Evolutionary conservation across 164 flowering plant species (phyloP), one percentile per base, ranked within the genome.

Genomic region (Liquidambar formosana): DNA sequence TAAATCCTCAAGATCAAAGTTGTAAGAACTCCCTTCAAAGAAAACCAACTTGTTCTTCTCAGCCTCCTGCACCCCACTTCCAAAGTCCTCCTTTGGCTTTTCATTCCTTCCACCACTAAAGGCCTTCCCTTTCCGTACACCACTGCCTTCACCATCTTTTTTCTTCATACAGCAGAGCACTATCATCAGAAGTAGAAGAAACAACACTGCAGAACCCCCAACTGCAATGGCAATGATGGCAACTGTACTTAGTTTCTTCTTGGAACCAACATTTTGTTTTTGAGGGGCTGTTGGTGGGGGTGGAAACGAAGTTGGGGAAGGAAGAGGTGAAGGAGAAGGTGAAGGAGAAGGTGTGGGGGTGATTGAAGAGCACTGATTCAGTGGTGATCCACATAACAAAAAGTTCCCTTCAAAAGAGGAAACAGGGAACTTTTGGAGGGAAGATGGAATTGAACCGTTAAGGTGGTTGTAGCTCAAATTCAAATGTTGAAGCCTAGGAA

Each of bases 51-150:
- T 85, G 81, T 88, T 90, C 82, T 79, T 88, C 78, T 82, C 92
- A 8, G 91, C 88, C 66, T 87, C 96, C 65, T 87, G 93, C 26
- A 81, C 90, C 14, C 92, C 96, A 72, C 92, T 86, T 1, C 92
- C 89, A 69, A 84, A 93, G 6, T 87, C 94, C 70, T 83, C 89
- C 76, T 81, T 84, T 1, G 86, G 84, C 78, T 79, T 85, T 73
- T 85, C 88, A 33, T 68, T 63, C 68, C 86, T 80, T 57, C 83
- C 88, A 57, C 82, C 83, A 69, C 60, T 48, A n/a, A 75, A 25
- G 49, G 77, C 70, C 78, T 86, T 86, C 56, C 73, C 84, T 71
- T 81, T 85, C 61, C 33, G n/a, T 11, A 54, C 69, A 51, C 72
- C 74, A 23, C 65, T 51, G 6, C 76, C 73, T 54, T 75, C 76